Conservation (phyloP, 495 filamentous ascomycete genomes). For the Lichenothelia convexa region DNA sequence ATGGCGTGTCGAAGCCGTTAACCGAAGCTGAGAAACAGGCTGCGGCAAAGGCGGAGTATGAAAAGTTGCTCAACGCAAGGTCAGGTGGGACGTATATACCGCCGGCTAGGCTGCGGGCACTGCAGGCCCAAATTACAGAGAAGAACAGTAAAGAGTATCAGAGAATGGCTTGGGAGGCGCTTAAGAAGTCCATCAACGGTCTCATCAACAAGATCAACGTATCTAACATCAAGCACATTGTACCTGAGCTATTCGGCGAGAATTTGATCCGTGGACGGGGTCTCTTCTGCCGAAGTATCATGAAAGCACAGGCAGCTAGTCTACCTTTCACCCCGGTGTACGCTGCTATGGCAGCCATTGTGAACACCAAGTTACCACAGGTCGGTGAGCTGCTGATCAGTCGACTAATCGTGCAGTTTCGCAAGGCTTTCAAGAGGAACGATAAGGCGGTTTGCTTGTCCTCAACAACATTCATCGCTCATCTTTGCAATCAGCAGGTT, state of each 20-base stretch:
- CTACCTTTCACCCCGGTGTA: slow-evolving; percentile 92
- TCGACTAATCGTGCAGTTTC: slow-evolving; percentile 76
- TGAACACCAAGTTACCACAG: slow-evolving; percentile 91
- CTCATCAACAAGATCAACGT: slow-evolving; percentile 97
- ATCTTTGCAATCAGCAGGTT: slow-evolving; percentile 87
- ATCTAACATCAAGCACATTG: slow-evolving; percentile 92
- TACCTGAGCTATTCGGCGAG: slow-evolving; percentile 86
- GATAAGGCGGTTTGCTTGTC: slow-evolving; percentile 90
- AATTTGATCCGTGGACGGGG: slow-evolving; percentile 83
- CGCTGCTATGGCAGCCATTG: slow-evolving; percentile 84
- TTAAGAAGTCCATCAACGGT: slow-evolving; percentile 98
- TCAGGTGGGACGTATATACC: slow-evolving; percentile 94
- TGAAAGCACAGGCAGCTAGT: slow-evolving; percentile 95
- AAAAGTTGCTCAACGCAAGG: slow-evolving; percentile 74
- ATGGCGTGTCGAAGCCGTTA: slow-evolving; percentile 35
- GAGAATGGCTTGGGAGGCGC: slow-evolving; percentile 95
- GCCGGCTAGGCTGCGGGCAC: slow-evolving; percentile 69
- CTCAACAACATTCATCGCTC: slow-evolving; percentile 83
- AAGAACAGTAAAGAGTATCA: slow-evolving; percentile 94
- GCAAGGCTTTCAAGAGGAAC: slow-evolving; percentile 89
- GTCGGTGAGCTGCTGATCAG: slow-evolving; percentile 82
- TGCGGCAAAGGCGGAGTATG: slow-evolving; percentile 72
- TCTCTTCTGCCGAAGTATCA: slow-evolving; percentile 83
- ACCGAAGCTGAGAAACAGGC: slow-evolving; percentile 73
- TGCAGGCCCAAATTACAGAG: slow-evolving; percentile 94